These are phyloP conservation scores for Colletotrichum kahawae DNA, from an alignment of 2,329 filamentous ascomycete genomes.

Conservation along the genomic window DNA sequence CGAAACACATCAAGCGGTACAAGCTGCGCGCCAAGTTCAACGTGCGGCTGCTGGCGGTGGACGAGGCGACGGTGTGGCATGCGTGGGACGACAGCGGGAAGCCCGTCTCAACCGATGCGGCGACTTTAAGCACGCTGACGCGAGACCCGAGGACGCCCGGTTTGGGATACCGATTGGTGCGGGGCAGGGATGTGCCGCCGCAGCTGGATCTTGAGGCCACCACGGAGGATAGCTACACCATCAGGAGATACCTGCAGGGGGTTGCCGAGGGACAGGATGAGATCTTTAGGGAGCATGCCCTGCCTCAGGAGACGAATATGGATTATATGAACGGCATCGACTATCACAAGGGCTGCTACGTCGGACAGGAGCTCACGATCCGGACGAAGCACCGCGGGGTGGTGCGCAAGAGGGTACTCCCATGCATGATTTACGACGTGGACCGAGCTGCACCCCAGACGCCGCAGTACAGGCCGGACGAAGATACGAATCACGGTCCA, in stretches of 20 bases:
- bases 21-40: conserved; percentile 83
- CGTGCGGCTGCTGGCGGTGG: conserved; percentile 67
- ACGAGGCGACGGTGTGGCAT: conserved; percentile 73
- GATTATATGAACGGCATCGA: conserved; percentile 87
- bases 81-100: conserved; percentile 65
- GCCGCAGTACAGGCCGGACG: conserved; percentile 52
- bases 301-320: conserved; percentile 90
- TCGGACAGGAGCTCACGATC: conserved; percentile 96
- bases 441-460: conserved; percentile 39
- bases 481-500: conserved; percentile 26
- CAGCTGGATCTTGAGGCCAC: conserved; percentile 49
- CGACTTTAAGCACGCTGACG: conserved; percentile 37
- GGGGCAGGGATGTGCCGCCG: conserved; percentile 32
- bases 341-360: conserved; percentile 95
- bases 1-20: conserved; percentile 81
- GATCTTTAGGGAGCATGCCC: conserved; percentile 70
- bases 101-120: background rate
- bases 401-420: conserved; percentile 87
- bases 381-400: conserved; percentile 94
- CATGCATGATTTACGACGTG: conserved; percentile 72
- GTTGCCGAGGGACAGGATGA: conserved; percentile 86
- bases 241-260: conserved; percentile 80
- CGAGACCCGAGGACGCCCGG: conserved; percentile 59
- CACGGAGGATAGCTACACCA: conserved; percentile 67
- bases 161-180: conserved; percentile 58